These are phyloP conservation scores for Alternaria consortialis DNA, from an alignment of 2,329 filamentous ascomycete species.

Conservation along the genomic window DNA sequence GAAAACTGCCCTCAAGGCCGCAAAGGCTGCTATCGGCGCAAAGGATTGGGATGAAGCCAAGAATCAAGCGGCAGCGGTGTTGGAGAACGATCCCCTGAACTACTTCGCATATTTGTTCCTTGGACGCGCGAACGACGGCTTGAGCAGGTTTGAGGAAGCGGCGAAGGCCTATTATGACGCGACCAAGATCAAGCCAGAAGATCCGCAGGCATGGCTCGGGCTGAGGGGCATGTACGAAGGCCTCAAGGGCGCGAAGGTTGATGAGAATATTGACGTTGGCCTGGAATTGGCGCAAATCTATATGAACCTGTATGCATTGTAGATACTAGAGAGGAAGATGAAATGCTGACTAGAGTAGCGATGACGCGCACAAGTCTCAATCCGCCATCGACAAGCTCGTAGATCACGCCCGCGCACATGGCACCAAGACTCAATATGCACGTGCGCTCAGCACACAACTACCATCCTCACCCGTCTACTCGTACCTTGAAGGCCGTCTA, in stretches of 20 bases:
- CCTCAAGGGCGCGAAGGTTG: constrained; percentile 73
- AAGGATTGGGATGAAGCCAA: constrained; percentile 81
- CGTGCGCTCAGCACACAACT: constrained; percentile 79
- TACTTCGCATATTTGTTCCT: constrained; percentile 92
- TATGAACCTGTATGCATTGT: constrained; percentile 52
- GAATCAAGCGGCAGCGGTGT: constrained; percentile 71
- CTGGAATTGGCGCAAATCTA: constrained; percentile 79
- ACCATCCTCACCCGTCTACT: constrained; percentile 82
- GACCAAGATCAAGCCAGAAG: constrained; percentile 73
- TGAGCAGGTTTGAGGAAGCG: constrained; percentile 73
- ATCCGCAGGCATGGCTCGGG: constrained; percentile 91
- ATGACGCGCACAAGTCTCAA: constrained; percentile 67
- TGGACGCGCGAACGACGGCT: constrained; percentile 83
- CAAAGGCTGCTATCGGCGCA: constrained; percentile 78
- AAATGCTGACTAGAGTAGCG: constrained; percentile 49
- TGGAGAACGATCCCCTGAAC: constrained; percentile 77
- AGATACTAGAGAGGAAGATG: rapidly evolving
- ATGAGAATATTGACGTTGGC: constrained; percentile 77
- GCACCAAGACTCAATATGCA: constrained; percentile 76
- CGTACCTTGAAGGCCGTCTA: constrained; percentile 82
- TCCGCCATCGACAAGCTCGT: constrained; percentile 80
- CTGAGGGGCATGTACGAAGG: constrained; percentile 84
- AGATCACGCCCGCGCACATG: constrained; percentile 75
- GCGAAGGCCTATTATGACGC: constrained; percentile 80
- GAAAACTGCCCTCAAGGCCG: constrained; percentile 82